Conservation (phyloP, 192 early-diverging fungal species). For the Coemansia sp. region DNA sequence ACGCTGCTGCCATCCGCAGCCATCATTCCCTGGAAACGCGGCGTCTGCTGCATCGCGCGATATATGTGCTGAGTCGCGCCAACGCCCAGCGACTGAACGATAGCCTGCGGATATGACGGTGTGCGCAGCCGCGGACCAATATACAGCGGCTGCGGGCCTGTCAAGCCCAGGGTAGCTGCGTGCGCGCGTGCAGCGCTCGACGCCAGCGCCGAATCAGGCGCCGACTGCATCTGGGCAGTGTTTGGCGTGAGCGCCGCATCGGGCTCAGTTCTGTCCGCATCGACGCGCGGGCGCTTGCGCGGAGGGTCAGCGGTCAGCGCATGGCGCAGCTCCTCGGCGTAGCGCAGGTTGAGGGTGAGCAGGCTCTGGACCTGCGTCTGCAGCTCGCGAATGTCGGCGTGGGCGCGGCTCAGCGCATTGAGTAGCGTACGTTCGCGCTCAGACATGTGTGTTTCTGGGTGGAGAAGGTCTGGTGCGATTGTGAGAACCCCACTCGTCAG, state of each 20-base stretch:
- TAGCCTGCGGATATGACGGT: conserved; percentile 7
- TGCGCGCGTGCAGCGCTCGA: too few species aligned
- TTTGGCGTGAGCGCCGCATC: neutral
- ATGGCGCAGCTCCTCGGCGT: conserved; percentile 38
- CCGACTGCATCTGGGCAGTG: neutral
- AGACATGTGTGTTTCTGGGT: conserved; percentile 10
- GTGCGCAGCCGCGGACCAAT: conserved; percentile 2
- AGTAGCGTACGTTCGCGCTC: conserved; percentile 27
- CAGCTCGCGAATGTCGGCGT: conserved; percentile 23
- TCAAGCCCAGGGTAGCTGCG: too few species aligned
- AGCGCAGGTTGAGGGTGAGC: conserved; percentile 30
- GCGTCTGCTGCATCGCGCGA: conserved; percentile 6
- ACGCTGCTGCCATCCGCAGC: neutral
- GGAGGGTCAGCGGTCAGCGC: conserved; percentile 8
- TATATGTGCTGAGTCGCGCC: conserved; percentile 1
- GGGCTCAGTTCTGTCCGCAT: neutral
- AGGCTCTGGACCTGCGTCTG: conserved; percentile 22
- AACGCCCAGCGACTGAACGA: neutral
- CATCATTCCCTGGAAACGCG: neutral
- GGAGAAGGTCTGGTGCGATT: conserved; percentile 3
- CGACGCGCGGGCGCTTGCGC: conserved; percentile 5
- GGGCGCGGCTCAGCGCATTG: conserved; percentile 13
- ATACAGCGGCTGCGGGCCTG: conserved; percentile 8
- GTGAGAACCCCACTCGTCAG: conserved; percentile 7
- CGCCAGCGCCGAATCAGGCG: too few species aligned